phyloP scores from a whole-genome alignment of 257 asterid species.

The Ballota nigra region DNA sequence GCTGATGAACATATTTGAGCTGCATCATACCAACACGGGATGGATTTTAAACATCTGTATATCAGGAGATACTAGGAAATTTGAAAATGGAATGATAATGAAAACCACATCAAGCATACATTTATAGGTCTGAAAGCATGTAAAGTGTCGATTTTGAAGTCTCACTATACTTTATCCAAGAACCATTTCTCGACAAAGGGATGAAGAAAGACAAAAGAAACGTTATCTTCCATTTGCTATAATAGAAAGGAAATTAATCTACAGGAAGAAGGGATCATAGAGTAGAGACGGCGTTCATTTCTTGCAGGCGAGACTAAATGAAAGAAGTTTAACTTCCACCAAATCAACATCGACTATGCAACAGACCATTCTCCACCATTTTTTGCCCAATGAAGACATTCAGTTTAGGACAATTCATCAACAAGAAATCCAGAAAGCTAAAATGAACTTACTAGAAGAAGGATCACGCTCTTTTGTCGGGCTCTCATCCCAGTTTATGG shows the following conservation, averaged over 20 bases:
- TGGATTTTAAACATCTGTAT: too few species aligned
- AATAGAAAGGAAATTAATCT: too few species aligned
- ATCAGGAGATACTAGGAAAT: background rate
- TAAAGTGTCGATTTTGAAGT: background rate
- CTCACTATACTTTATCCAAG: background rate
- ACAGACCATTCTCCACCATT: background rate
- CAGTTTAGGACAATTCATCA: background rate
- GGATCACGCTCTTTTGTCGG: conserved; percentile 25
- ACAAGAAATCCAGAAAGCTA: background rate
- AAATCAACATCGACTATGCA: too few species aligned
- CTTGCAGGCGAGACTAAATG: too few species aligned
- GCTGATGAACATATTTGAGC: background rate
- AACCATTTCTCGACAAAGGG: background rate
- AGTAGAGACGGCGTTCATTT: too few species aligned
- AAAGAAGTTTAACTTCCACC: too few species aligned
- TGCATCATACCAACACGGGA: background rate
- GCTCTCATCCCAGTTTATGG: conserved; percentile 36
- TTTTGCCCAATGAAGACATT: background rate
- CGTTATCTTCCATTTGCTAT: too few species aligned
- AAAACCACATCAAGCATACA: background rate
- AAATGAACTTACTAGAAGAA: conserved; percentile 40
- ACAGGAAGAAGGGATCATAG: too few species aligned
- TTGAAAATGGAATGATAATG: background rate
- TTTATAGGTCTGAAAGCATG: background rate
- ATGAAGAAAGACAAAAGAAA: background rate